phyloP scores from a whole-genome alignment of 2,329 filamentous ascomycete genomes.

The Reticulascus tulasneorum region DNA sequence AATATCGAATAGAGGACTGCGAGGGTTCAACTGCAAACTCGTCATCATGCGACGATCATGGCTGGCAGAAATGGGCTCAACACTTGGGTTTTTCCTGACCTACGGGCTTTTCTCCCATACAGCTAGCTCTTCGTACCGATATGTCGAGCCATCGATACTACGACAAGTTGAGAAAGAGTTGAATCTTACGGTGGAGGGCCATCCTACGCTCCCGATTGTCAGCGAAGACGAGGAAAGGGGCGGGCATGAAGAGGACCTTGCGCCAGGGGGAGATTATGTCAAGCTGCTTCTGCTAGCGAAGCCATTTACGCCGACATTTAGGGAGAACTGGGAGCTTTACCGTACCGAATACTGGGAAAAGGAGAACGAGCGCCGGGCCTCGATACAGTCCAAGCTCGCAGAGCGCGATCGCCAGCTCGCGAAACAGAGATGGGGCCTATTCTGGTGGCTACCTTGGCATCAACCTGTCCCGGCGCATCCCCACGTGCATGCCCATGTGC shows the following conservation, averaged over 20 bases:
- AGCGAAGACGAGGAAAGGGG: conserved; percentile 56
- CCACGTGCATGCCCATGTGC: too few relatives aligned
- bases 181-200: conserved; percentile 38
- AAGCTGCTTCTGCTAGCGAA: conserved; percentile 89
- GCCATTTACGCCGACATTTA: conserved; percentile 88
- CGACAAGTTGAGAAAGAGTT: conserved; percentile 58
- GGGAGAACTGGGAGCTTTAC: conserved; percentile 96
- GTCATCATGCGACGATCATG: conserved; percentile 81
- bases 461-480: conserved; percentile 22
- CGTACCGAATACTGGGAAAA: conserved; percentile 94
- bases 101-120: conserved; percentile 67
- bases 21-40: conserved; percentile 94
- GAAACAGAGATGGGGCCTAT: conserved; percentile 65
- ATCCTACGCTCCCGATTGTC: conserved; percentile 38
- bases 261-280: conserved; percentile 85
- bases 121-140: conserved; percentile 68
- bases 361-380: conserved; percentile 82
- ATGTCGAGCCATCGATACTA: conserved; percentile 63
- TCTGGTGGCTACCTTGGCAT: conserved; percentile 82
- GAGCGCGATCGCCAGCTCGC: conserved; percentile 65
- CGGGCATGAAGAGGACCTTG: conserved; percentile 84
- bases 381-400: conserved; percentile 67
- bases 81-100: conserved; percentile 72
- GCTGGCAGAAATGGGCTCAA: conserved; percentile 73
- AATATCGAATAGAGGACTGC: conserved; percentile 82